A percentile compares a stretch with the other conserved stretches of the same genome.
Evolutionary conservation across 2,329 filamentous ascomycete genomes (phyloP).

Genomic region (Trichoderma hamatum): DNA sequence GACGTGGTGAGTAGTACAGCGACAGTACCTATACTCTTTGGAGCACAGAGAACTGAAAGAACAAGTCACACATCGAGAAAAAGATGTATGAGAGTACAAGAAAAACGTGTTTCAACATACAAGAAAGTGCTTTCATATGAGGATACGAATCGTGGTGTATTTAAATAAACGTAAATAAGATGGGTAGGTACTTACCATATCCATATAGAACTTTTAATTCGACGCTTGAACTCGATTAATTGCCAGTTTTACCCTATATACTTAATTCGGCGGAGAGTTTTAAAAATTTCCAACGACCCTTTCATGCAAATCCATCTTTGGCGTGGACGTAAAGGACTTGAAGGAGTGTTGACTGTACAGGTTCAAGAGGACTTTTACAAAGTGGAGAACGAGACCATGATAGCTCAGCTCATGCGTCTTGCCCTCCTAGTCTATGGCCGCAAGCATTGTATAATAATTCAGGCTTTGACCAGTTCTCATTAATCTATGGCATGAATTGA

Average conservation of each 20-base stretch:
- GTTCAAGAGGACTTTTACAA: conserved; percentile 21
- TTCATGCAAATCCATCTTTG: conserved; percentile 33
- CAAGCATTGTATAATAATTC: conserved; percentile 34
- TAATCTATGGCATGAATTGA: conserved; percentile 36
- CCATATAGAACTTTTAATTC: too few species aligned
- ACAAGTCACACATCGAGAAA: too few species aligned
- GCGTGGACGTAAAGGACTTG: conserved; percentile 8
- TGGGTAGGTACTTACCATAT: background rate
- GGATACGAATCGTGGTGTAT: background rate
- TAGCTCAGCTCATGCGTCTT: conserved; percentile 29
- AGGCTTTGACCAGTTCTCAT: conserved; percentile 43
- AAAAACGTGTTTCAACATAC: too few species aligned
- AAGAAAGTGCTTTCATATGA: background rate
- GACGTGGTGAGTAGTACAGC: background rate
- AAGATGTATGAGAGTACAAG: too few species aligned
- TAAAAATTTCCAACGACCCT: background rate
- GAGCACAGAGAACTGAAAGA: too few species aligned
- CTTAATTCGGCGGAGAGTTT: background rate
- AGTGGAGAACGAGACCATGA: conserved; percentile 30
- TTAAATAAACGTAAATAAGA: background rate
- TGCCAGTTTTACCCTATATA: background rate
- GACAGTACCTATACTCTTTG: too few species aligned
- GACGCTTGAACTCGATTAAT: background rate
- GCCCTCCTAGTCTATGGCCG: conserved; percentile 37
- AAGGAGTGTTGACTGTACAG: conserved; percentile 4